These are phyloP conservation scores for Suaeda aralocaspica DNA, from an alignment of 148 eudicot species.

Conservation along the genomic window DNA sequence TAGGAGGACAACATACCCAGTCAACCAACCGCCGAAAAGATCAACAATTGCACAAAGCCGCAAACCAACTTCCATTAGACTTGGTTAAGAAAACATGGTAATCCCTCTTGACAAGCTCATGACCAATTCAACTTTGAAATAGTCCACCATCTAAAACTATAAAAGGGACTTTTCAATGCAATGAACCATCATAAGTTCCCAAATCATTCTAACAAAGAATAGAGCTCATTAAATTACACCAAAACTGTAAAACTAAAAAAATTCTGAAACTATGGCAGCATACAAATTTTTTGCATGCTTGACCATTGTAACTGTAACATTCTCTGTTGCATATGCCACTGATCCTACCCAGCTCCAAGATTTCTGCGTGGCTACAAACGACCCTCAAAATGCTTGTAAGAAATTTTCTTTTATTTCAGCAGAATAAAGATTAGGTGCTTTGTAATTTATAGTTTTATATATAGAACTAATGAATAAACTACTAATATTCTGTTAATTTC, in stretches of 20 bases:
- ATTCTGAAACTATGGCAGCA: not conserved
- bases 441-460: too few relatives aligned
- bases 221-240: not conserved
- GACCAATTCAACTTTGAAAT: not conserved
- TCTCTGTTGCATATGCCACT: slow-evolving; percentile 1
- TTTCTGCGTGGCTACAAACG: slow-evolving; percentile 7
- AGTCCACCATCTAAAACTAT: not conserved
- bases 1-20: too few relatives aligned
- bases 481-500: too few relatives aligned
- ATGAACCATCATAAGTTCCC: not conserved
- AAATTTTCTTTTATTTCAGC: too few relatives aligned
- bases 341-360: slow-evolving; percentile 14
- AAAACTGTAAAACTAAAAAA: not conserved
- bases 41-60: too few relatives aligned
- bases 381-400: not conserved
- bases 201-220: not conserved
- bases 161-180: not conserved
- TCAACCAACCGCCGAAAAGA: too few relatives aligned
- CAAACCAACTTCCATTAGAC: not conserved
- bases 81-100: not conserved
- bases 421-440: too few relatives aligned
- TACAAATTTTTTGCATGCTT: not conserved
- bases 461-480: too few relatives aligned
- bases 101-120: not conserved
- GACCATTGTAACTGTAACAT: not conserved